Evolutionary conservation across 768 basidiomycete genomes (phyloP), one percentile per base, ranked within the genome.

Genomic region (Chiua virens): DNA sequence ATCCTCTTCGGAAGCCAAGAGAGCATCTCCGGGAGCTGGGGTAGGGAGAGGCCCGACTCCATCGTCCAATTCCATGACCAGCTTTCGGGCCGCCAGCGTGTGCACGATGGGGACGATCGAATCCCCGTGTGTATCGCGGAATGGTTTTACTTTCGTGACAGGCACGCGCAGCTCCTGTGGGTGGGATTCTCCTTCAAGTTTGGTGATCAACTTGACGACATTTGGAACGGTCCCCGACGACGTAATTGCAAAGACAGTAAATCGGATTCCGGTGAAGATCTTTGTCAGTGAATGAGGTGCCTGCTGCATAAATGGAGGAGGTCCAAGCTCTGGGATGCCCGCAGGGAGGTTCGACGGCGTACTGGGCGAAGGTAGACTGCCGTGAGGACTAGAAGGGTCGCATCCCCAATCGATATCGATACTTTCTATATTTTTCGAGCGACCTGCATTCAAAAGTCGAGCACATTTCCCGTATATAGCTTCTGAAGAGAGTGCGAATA

Each of bases 1-100:
- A 21, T 73, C 69, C 0, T 70, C 72, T 2, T 66, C 62, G 1
- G 69, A 62, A 42, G 43, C 55, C 3, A 61, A 17, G n/a, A 61
- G 53, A 10, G 60, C 56, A 27, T 70, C 66, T 17, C 45, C 54
- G 8, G 58, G 54, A 7, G 65, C 50, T 5, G 71, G 53, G 10
- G 45, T 53, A 5, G 72, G 73, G 21, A 74, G 65, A n/a, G 66
- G 68, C 18, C 67, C 68, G 20, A 50, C 58, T 5, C 53, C 49
- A 22, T 73, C 74, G 41, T 76, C 72, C 38, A 82, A 62, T 17
- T 80, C 80, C 56, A 75, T 75, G n/a, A 85, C 79, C 25, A 85
- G 68, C 14, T 69, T 67, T 50, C 78, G 75, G 2, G 82, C 83
- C 6, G 80, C 77, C 35, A 85, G 67, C 0, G 77, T 74, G 57